Base-by-base conservation (phyloP, 2,329 filamentous ascomycete species). In the Fusarium metavorans region DNA sequence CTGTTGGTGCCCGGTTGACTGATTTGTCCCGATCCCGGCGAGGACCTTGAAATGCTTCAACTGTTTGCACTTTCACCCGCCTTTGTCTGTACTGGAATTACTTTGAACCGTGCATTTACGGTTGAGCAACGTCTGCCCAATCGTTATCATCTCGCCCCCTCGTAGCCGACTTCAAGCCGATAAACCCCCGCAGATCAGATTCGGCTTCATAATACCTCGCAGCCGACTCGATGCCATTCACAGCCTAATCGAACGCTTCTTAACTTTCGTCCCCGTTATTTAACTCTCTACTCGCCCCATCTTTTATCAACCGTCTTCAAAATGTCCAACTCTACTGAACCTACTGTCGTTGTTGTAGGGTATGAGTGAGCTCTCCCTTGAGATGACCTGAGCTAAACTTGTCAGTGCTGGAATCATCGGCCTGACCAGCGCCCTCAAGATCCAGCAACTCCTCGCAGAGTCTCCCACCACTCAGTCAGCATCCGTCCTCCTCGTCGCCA, bases 331-430 rank as follows among this genome's bases (percentile, higher is more conserved):
- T 32, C 6, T 2, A 9, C 25, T 0, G 71, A 74, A 11, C 59
- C 76, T 8, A 78, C 79, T 1, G 70, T 81, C n/a, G 73, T 81
- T 23, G 77, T 81, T 1, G 67, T 81, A 1, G 80, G 80, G 80
- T 80, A 77, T 63, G 71, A 32, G 3, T 6, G 14, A 18, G 11
- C 2, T 25, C 6, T 6, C 1, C 9, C 16, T 43, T 1, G 25
- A 2, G 4, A 9, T n/a, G 13, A 30, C 20, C 48, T 11, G n/a
- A 13, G 3, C n/a, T n/a, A 64, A 61, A 50, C 5, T 16, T 6
- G 10, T 3, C 50, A 90, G 88, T 58, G 88, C 88, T 73, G 88
- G 88, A 23, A 84, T 90, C 39, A 87, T 86, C 48, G 88, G 88
- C 64, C 82, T 90, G 20, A 86, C 85, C 69, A 81, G 82, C 48